These are phyloP conservation scores for Pontederia crassipes DNA, from an alignment of 176 grass and related monocot genomes.

Conservation along the genomic window DNA sequence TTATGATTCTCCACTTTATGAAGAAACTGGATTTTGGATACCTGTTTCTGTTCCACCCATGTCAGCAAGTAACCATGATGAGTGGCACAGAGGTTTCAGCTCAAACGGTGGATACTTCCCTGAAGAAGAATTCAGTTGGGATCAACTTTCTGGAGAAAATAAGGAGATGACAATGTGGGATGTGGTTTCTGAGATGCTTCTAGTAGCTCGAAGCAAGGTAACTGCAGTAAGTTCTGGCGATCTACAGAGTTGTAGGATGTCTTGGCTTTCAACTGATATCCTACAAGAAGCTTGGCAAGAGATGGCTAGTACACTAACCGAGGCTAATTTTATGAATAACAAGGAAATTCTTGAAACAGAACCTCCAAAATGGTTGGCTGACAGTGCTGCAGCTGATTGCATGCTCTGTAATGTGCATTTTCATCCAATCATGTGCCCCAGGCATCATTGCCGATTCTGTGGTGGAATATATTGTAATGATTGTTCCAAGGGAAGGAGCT, in stretches of 20 bases:
- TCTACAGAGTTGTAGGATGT: conserved; percentile 35
- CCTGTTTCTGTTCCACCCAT: conserved; percentile 79
- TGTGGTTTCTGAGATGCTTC: conserved; percentile 61
- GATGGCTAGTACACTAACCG: conserved; percentile 38
- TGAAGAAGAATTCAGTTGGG: conserved; percentile 71
- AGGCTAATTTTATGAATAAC: conserved; percentile 34
- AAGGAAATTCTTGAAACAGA: conserved; percentile 60
- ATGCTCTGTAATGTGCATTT: conserved; percentile 68
- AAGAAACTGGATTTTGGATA: conserved; percentile 72
- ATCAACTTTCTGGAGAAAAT: conserved; percentile 33
- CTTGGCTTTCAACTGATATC: conserved; percentile 35
- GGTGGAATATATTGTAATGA: conserved; percentile 68
- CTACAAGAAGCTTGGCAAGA: conserved; percentile 83
- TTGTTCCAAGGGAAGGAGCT: conserved; percentile 72
- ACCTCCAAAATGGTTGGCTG: conserved; percentile 70
- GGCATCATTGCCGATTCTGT: conserved; percentile 88
- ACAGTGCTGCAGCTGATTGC: conserved; percentile 66
- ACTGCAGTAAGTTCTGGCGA: conserved; percentile 36
- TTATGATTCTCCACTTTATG: conserved; percentile 38
- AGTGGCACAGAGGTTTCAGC: conserved; percentile 60
- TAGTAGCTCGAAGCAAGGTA: conserved; percentile 48
- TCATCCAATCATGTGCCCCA: conserved; percentile 68
- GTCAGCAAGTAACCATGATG: conserved; percentile 41
- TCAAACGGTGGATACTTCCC: conserved; percentile 37
- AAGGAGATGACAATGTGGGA: conserved; percentile 90